Percentiles rank a stretch among this genome's conserved stretches.
These are phyloP conservation scores for Exophiala mesophila DNA, from an alignment of 2,329 filamentous ascomycete genomes.

Conservation along the genomic window DNA sequence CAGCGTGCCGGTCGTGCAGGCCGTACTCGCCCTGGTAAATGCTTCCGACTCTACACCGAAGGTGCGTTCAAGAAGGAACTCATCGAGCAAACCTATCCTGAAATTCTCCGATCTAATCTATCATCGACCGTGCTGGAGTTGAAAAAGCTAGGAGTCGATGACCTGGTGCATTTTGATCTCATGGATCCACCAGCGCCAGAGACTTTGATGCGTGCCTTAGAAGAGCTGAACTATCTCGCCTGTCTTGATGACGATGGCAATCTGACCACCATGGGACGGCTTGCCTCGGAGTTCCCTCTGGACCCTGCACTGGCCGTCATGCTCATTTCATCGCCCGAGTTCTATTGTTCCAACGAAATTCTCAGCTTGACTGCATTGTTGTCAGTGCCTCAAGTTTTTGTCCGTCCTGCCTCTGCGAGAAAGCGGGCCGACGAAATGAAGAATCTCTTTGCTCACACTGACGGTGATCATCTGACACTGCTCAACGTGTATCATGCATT, in stretches of 20 bases:
- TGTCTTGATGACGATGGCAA: constrained; percentile 96
- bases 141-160: constrained; percentile 93
- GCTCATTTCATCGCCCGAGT: constrained; percentile 95
- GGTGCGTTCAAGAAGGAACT: constrained; percentile 95
- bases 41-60: constrained; percentile 95
- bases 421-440: constrained; percentile 98
- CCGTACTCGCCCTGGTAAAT: constrained; percentile 97
- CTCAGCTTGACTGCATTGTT: constrained; percentile 89
- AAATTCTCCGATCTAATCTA: constrained; percentile 90
- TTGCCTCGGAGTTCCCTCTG: constrained; percentile 92
- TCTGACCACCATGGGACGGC: constrained; percentile 74
- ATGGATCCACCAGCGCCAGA: constrained; percentile 98
- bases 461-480: constrained; percentile 93
- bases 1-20: constrained; percentile 98
- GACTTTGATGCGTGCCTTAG: constrained; percentile 94
- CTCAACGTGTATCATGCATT: constrained; percentile 98
- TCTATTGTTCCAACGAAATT: constrained; percentile 98
- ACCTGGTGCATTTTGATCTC: constrained; percentile 95
- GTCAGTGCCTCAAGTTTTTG: constrained; percentile 90
- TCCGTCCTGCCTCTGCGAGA: constrained; percentile 76
- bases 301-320: constrained; percentile 94
- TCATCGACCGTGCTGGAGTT: constrained; percentile 92
- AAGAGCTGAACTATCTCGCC: constrained; percentile 95
- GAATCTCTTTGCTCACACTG: constrained; percentile 80
- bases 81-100: constrained; percentile 94